Evolutionary conservation across 345 rosid genomes (phyloP).

Genomic region (Brassica napus): Da-Ae NC_063442.1:45016001-45016500

Average conservation of each 20-base stretch:
- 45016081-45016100: conserved; percentile 38
- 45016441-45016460: too few relatives aligned
- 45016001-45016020: conserved; percentile 3
- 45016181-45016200: conserved; percentile 41
- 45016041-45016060: conserved; percentile 61
- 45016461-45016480: too few relatives aligned
- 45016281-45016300: too few relatives aligned
- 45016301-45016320: too few relatives aligned
- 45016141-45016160: conserved; percentile 48
- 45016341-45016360: too few relatives aligned
- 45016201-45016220: conserved; percentile 40
- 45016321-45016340: too few relatives aligned
- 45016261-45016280: neutral
- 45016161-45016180: conserved; percentile 46
- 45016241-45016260: conserved; percentile 39
- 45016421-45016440: too few relatives aligned
- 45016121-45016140: conserved; percentile 38
- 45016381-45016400: too few relatives aligned
- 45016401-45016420: too few relatives aligned
- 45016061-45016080: conserved; percentile 53
- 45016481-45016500: too few relatives aligned
- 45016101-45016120: conserved; percentile 43
- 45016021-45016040: conserved; percentile 63
- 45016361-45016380: too few relatives aligned
- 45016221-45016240: conserved; percentile 38